Conservation (phyloP, 129 eudicot genomes). For the Flaveria robusta region DNA sequence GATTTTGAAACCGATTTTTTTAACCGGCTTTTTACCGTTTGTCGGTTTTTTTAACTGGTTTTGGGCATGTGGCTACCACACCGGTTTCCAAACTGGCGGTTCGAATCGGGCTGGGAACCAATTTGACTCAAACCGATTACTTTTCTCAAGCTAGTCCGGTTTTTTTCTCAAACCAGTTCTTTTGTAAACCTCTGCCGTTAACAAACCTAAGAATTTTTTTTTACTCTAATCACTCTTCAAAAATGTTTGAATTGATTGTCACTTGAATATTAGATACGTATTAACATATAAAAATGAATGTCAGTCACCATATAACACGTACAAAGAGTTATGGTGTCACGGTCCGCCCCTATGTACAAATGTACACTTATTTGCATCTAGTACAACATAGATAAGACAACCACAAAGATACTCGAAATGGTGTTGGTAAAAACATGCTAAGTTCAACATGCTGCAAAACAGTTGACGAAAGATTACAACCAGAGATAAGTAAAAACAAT, state of each 20-base stretch:
- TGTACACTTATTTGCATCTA: neutral
- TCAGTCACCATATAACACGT: neutral
- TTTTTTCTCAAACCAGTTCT: too few relatives aligned
- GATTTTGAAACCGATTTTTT: too few relatives aligned
- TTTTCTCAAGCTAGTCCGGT: too few relatives aligned
- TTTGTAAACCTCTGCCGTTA: too few relatives aligned
- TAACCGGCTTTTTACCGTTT: too few relatives aligned
- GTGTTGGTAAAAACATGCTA: neutral
- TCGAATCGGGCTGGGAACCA: too few relatives aligned
- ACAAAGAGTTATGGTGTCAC: neutral
- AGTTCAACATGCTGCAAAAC: slow-evolving; percentile 1
- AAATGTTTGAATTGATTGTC: neutral
- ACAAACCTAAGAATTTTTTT: too few relatives aligned
- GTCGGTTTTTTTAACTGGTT: too few relatives aligned
- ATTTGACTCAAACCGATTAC: too few relatives aligned
- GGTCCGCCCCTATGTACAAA: neutral
- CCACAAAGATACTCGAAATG: neutral
- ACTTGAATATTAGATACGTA: neutral
- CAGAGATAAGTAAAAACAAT: slow-evolving; percentile 5
- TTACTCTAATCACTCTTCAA: too few relatives aligned
- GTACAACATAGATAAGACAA: slow-evolving; percentile 2
- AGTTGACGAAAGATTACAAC: neutral
- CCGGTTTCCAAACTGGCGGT: too few relatives aligned
- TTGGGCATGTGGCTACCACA: too few relatives aligned
- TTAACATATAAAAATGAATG: neutral